Base-by-base conservation (phyloP, 1,284 basidiomycete genomes). In the Mycosarcoma mackinlayi region DNA sequence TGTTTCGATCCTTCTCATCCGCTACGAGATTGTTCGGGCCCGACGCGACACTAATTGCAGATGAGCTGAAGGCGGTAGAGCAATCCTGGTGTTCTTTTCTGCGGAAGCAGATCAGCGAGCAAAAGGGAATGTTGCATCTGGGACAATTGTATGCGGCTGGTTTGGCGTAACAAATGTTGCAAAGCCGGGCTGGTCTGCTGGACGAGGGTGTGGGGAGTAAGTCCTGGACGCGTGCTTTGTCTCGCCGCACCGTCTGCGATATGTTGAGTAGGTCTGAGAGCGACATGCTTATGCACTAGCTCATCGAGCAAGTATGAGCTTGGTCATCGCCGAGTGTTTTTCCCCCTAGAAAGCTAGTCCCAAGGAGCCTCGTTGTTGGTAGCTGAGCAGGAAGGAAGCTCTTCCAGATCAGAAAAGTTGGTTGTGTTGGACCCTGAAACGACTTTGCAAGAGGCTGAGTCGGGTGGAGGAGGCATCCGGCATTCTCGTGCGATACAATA, bases 81-180 rank as follows among this genome's bases (percentile, higher is more conserved):
- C 78, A 80, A 0, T 58, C 51, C n/a, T 59, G 41, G 48, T 80
- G 78, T 16, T 42, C 48, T 7, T 33, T 19, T 14, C 53, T 59
- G 7, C 75, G 67, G 24, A 74, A 80, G 59, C 78, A 80, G 5
- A 19, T 21, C 13, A 77, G 59, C 8, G 76, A 76, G 58, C 78
- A 80, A 52, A 68, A 80, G 1, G 78, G 78, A 2, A 66, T 47
- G 37, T 78, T 73, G 66, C 78, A 80, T 37, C 54, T 49, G 1
- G 78, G 75, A 49, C 78, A 80, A n/a, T 48, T 73, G 58, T 80
- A 80, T 6, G 55, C 39, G 0, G 76, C 69, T 2, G 47, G 38
- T 6, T 54, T 24, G 25, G 60, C 39, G 42, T 62, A 71, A 53
- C 78, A 79, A 49, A 79, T 63, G 48, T 73, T 74, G 46, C 76